These are phyloP conservation scores for Colletotrichum tamarilloi DNA, from an alignment of 2,329 filamentous ascomycete genomes.

Conservation along the genomic window DNA sequence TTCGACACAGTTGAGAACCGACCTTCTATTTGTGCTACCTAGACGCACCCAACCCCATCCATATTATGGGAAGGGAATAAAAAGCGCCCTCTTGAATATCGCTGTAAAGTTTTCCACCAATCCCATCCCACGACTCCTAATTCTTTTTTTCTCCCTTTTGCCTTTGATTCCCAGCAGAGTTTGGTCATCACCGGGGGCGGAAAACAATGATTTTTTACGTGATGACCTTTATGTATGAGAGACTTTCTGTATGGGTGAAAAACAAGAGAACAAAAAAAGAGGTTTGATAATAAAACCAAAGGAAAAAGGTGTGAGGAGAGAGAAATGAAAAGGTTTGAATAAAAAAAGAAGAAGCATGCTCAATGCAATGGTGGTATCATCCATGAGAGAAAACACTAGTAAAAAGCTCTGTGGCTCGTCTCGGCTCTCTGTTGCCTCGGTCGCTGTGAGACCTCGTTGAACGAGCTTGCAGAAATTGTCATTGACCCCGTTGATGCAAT, in stretches of 20 bases:
- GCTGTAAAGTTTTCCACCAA: slow-evolving; percentile 4
- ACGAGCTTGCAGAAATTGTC: slow-evolving; percentile 33
- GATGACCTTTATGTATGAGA: slow-evolving; percentile 33
- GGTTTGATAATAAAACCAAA: slow-evolving; percentile 29
- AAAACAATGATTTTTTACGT: slow-evolving; percentile 29
- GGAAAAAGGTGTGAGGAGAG: slow-evolving; percentile 19
- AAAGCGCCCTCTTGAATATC: slow-evolving; percentile 24
- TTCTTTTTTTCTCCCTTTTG: background rate
- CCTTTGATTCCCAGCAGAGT: background rate
- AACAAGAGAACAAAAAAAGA: slow-evolving; percentile 36
- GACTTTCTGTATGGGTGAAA: slow-evolving; percentile 25
- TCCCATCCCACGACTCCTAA: background rate
- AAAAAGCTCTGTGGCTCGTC: slow-evolving; percentile 35
- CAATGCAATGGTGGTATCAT: slow-evolving; percentile 56
- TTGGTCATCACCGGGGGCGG: slow-evolving; percentile 10
- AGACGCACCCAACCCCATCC: slow-evolving; percentile 8
- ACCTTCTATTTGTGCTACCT: slow-evolving; percentile 32
- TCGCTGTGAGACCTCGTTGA: slow-evolving; percentile 32
- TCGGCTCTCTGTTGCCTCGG: slow-evolving; percentile 34
- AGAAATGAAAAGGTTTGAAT: slow-evolving; percentile 33
- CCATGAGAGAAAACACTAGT: slow-evolving; percentile 44
- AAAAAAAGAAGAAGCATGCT: slow-evolving; percentile 46
- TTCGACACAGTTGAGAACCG: background rate
- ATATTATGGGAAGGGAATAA: background rate
- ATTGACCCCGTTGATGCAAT: slow-evolving; percentile 35